Evolutionary conservation across 1,284 basidiomycete genomes (phyloP).

Genomic region (Phylloboletellus chloephorus): DNA sequence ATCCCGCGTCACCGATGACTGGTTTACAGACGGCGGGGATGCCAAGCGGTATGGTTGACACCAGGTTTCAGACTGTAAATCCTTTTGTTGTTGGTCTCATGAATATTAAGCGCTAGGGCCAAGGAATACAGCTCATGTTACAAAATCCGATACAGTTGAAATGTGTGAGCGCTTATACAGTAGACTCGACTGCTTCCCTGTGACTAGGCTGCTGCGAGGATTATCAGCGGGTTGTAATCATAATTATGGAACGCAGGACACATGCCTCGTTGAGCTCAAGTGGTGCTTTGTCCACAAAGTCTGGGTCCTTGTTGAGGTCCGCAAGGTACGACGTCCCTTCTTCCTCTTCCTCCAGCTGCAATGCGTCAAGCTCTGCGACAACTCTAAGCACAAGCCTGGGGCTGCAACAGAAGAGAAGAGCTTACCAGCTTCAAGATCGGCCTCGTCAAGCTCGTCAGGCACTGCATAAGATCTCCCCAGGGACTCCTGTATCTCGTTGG

Average conservation of each 20-base stretch:
- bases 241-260: constrained; percentile 5
- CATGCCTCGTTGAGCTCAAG: constrained; percentile 58
- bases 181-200: constrained; percentile 56
- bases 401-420: constrained; percentile 5
- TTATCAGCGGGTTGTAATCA: constrained; percentile 10
- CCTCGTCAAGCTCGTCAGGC: constrained; percentile 97
- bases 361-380: constrained; percentile 76
- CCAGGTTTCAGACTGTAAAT: not conserved
- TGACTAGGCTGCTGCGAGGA: constrained; percentile 15
- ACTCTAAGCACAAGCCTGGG: constrained; percentile 9
- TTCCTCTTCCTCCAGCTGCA: constrained; percentile 83
- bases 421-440: constrained; percentile 92
- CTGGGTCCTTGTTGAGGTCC: constrained; percentile 81
- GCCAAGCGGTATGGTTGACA: constrained; percentile 54
- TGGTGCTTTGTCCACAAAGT: constrained; percentile 85
- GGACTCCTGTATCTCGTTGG: constrained; percentile 96
- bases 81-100: not conserved
- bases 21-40: constrained; percentile 60
- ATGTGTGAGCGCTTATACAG: constrained; percentile 26
- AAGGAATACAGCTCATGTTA: constrained; percentile 19
- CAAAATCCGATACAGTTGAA: constrained; percentile 8
- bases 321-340: constrained; percentile 82
- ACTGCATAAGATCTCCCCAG: constrained; percentile 92
- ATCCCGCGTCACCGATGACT: constrained; percentile 59
- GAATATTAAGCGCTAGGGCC: not conserved